phyloP scores from a whole-genome alignment of 495 filamentous ascomycete genomes.

The Xylaria scruposa region DNA sequence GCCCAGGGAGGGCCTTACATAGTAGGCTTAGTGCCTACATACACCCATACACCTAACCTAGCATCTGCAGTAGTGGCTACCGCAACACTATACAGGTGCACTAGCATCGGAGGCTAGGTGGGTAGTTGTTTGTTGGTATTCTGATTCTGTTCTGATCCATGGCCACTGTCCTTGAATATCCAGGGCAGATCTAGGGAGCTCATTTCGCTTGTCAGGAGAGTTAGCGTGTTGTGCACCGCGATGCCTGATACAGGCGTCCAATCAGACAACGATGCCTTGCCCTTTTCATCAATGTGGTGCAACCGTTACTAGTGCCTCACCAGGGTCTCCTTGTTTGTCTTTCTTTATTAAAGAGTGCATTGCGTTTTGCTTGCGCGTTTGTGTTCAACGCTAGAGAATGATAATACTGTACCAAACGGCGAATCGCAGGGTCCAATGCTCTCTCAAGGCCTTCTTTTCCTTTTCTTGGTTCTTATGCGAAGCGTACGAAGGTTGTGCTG shows the following conservation, averaged over 20 bases:
- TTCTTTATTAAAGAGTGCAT: not conserved
- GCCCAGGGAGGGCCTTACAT: not conserved
- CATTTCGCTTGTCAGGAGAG: conserved; percentile 17
- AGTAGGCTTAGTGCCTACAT: conserved; percentile 6
- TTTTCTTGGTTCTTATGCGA: not conserved
- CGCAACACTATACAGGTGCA: not conserved
- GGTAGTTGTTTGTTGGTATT: not conserved
- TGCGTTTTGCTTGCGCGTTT: conserved; percentile 12
- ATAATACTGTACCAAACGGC: not conserved
- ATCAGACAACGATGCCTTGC: conserved; percentile 17
- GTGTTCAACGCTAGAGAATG: not conserved
- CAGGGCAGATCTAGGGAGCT: not conserved
- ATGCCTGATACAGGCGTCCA: conserved; percentile 14
- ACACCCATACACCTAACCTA: conserved; percentile 5
- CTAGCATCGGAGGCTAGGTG: conserved; percentile 3
- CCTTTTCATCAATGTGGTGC: conserved; percentile 12
- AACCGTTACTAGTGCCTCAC: not conserved
- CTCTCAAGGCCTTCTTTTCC: not conserved
- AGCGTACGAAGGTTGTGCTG: not conserved
- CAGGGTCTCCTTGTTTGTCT: conserved; percentile 12
- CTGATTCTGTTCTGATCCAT: too few relatives aligned
- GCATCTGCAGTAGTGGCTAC: conserved; percentile 1
- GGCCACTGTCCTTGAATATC: not conserved
- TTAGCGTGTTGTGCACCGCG: not conserved
- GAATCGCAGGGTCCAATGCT: not conserved